These are phyloP conservation scores for Paramecium sexaurelia DNA, from an alignment of 73 alveolate species.

Conservation along the genomic window DNA sequence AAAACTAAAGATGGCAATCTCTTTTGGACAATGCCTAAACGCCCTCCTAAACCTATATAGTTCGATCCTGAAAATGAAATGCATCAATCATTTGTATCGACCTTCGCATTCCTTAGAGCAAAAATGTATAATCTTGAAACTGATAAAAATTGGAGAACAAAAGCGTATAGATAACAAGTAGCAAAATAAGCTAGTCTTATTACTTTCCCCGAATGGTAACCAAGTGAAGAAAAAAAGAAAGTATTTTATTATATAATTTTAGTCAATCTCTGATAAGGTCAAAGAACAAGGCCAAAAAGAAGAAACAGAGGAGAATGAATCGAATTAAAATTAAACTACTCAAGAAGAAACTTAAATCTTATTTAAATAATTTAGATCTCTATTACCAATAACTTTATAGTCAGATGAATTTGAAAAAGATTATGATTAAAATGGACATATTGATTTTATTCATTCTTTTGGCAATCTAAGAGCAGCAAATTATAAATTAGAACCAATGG, in stretches of 20 bases:
- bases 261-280: slow-evolving; percentile 23
- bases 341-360: background rate
- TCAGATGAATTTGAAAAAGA: slow-evolving; percentile 96
- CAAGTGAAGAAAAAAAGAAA: slow-evolving; percentile 45
- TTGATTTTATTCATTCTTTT: slow-evolving; percentile 93
- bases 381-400: slow-evolving; percentile 18
- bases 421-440: slow-evolving; percentile 92
- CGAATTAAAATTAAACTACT: background rate
- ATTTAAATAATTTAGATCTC: background rate
- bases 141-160: background rate
- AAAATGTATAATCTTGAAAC: background rate
- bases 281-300: background rate
- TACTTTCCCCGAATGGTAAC: slow-evolving; percentile 30
- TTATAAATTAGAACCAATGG: slow-evolving; percentile 90
- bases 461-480: slow-evolving; percentile 92
- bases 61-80: slow-evolving; percentile 43
- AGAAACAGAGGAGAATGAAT: background rate
- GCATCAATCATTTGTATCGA: slow-evolving; percentile 16
- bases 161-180: background rate
- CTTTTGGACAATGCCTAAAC: slow-evolving; percentile 97
- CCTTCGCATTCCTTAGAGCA: slow-evolving; percentile 40
- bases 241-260: background rate
- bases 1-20: slow-evolving; percentile 92
- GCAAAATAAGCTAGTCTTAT: background rate
- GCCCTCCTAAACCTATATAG: slow-evolving; percentile 79